A percentile compares a stretch with the other conserved stretches of the same genome.
Conservation (phyloP, 2,329 filamentous ascomycete species). For the Apiospora sp. region DNA sequence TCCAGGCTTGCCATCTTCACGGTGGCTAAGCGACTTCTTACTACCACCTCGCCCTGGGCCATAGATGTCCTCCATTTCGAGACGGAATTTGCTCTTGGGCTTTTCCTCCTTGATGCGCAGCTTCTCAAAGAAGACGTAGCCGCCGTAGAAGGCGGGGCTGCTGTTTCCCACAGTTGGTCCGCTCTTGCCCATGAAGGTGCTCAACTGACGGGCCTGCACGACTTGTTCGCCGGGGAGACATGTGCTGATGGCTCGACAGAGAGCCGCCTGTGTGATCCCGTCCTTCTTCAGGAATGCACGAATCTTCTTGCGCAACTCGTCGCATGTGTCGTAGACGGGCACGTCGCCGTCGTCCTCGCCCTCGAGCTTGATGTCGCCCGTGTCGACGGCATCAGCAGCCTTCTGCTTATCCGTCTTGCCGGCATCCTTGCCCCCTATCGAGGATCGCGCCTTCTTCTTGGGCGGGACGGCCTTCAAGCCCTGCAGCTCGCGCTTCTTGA, state of each 20-base stretch:
- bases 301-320: constrained; percentile 65
- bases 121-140: constrained; percentile 69
- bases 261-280: constrained; percentile 57
- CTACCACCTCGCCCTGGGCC: constrained; percentile 48
- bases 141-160: constrained; percentile 57
- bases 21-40: constrained; percentile 60
- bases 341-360: constrained; percentile 54
- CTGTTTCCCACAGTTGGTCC: constrained; percentile 56
- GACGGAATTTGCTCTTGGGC: constrained; percentile 57
- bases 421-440: constrained; percentile 5
- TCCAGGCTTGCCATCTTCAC: constrained; percentile 43
- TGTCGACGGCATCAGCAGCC: constrained; percentile 46
- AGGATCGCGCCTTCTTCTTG: constrained; percentile 33
- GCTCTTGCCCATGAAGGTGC: constrained; percentile 57
- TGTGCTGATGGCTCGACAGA: constrained; percentile 53
- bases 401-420: constrained; percentile 37
- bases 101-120: constrained; percentile 58
- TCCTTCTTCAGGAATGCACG: constrained; percentile 55
- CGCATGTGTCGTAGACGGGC: constrained; percentile 63
- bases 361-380: constrained; percentile 51
- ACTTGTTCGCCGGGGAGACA: constrained; percentile 43
- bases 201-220: constrained; percentile 51
- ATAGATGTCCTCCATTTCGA: constrained; percentile 54
- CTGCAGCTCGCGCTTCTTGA: constrained; percentile 58
- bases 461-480: constrained; percentile 48